A percentile compares a stretch with the other conserved stretches of the same genome.
Evolutionary conservation across 139 green algal genomes (phyloP).

Genomic region (Chlamydomonas schloesseri): DNA sequence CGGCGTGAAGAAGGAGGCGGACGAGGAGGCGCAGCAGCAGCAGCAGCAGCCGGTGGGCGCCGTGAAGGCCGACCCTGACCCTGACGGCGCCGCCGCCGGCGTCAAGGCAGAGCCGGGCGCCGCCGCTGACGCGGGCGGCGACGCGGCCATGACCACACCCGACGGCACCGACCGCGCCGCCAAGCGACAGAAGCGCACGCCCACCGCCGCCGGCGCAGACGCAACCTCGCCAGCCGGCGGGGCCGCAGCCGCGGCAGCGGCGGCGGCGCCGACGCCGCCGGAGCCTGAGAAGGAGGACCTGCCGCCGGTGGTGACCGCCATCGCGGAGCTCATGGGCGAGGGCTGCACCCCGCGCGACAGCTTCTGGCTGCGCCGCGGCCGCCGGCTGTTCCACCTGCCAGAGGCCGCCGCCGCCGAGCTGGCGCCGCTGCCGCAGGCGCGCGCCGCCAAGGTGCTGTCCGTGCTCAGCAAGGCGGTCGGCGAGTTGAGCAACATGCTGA

Average conservation of each 20-base stretch:
- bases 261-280: not conserved
- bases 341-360: not conserved
- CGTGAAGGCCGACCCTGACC: not conserved
- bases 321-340: constrained; percentile 45
- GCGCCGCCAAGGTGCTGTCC: not conserved
- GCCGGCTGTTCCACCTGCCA: constrained; percentile 7
- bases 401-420: not conserved
- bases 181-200: too few species aligned
- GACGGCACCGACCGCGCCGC: too few species aligned
- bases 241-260: not conserved
- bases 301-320: constrained; percentile 3
- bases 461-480: not conserved
- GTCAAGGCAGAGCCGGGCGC: not conserved
- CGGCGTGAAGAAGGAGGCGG: not conserved
- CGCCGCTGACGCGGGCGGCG: too few species aligned
- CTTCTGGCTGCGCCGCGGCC: constrained; percentile 11
- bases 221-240: not conserved
- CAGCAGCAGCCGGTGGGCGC: not conserved
- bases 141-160: too few species aligned
- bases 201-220: not conserved
- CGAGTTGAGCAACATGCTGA: constrained; percentile 26
- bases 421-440: not conserved
- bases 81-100: not conserved
- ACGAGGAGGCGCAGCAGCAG: too few species aligned
- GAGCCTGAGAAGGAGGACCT: not conserved